phyloP scores from a whole-genome alignment of 2,329 filamentous ascomycete species.

The Xylaria hypoxylon region DNA sequence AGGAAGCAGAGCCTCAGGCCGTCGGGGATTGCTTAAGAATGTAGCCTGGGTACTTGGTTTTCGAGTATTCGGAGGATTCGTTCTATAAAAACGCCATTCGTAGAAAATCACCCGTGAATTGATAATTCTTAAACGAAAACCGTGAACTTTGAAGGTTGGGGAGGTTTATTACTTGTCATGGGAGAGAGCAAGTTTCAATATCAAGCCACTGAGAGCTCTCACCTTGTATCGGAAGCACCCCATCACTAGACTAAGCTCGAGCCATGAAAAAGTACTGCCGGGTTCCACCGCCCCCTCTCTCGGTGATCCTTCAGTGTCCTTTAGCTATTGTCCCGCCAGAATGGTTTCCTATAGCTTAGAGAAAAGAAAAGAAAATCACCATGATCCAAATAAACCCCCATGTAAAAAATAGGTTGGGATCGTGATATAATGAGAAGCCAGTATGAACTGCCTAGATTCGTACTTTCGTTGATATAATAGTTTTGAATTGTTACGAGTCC shows the following conservation, averaged over 20 bases:
- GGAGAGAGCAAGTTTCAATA: not conserved
- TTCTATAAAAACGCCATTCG: not conserved
- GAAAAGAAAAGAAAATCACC: not conserved
- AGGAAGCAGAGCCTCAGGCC: not conserved
- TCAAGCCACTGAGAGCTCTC: slow-evolving; percentile 1
- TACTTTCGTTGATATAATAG: not conserved
- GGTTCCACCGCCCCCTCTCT: slow-evolving; percentile 40
- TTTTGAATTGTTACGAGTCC: slow-evolving; percentile 7
- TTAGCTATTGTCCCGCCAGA: not conserved
- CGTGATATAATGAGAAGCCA: too few relatives aligned
- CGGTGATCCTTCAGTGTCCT: slow-evolving; percentile 8
- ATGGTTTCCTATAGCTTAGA: too few relatives aligned
- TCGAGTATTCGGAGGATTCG: not conserved
- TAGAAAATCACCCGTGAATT: not conserved
- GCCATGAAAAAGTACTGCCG: slow-evolving; percentile 43
- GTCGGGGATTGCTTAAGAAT: not conserved
- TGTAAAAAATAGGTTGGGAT: not conserved
- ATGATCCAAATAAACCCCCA: not conserved
- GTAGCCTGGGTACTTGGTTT: not conserved
- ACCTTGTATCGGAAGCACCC: slow-evolving; percentile 24
- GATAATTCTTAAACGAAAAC: not conserved
- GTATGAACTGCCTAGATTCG: not conserved
- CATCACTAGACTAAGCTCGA: slow-evolving; percentile 30
- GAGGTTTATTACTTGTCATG: not conserved
- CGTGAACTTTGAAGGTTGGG: not conserved